Evolutionary conservation across 768 basidiomycete species (phyloP), one percentile per base, ranked within the genome.

Genomic region (Amanita pseudoporphyria): DNA sequence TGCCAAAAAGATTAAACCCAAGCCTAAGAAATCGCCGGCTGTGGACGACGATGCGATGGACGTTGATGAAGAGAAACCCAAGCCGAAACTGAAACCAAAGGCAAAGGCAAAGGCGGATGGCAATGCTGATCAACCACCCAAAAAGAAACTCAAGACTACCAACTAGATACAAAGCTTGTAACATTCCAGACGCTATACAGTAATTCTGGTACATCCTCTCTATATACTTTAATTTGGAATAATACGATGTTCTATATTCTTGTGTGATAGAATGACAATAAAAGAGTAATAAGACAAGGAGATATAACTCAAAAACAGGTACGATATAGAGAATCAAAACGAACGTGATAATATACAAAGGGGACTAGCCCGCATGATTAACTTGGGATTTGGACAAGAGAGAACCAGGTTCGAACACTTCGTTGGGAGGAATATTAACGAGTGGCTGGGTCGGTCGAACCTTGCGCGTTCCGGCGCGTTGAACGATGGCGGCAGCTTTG

Each of bases 331-430:
- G 37, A 16, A 21, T 13, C 14, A 42, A n/a, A 43, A 43, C 22
- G 22, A 41, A 16, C 2, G 41, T 26, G 41, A n/a, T 30, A 14
- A n/a, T 42, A 39, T 18, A 39, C 39, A n/a, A 36, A 3, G 35
- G 14, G 32, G 43, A 14, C 18, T 10, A 30, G 32, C 31, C 19
- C 33, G 19, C 33, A 46, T 13, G 30, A 40, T 18, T 41, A 22
- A 31, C 13, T 51, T 42, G 38, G 10, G 33, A 6, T 51, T 80
- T 80, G 32, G 73, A 76, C 35, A 90, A 66, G 28, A 90, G 73
- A 7, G 87, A 88, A 18, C 87, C 87, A 16, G 84, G 84, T 54
- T 83, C 83, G 57, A 90, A 90, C 7, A 77, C 67, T 50, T 74
- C 67, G 35, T 65, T 71, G 19, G 78, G 64, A 28, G 74, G 60